Conservation (phyloP, 129 eudicot genomes). For the Flaveria sonorensis region DNA sequence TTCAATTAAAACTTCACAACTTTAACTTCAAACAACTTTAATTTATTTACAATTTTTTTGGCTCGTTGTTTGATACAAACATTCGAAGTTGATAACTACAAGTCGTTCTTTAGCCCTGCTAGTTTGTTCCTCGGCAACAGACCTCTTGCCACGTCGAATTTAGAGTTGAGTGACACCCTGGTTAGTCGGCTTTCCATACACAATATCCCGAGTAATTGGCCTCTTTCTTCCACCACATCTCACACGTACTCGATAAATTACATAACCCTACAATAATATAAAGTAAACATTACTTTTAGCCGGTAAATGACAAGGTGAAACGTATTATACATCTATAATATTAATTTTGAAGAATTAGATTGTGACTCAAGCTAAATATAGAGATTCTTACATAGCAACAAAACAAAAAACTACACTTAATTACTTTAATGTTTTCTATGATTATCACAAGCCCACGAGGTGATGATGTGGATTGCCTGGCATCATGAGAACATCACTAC, state of each 20-base stretch:
- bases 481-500: too few species aligned
- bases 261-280: slow-evolving; percentile 40
- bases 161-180: slow-evolving; percentile 64
- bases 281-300: background rate
- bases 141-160: slow-evolving; percentile 58
- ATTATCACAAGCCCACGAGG: too few species aligned
- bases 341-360: background rate
- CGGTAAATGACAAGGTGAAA: background rate
- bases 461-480: too few species aligned
- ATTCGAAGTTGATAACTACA: too few species aligned
- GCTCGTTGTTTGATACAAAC: too few species aligned
- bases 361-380: background rate
- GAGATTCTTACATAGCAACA: too few species aligned
- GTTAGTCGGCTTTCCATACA: slow-evolving; percentile 45
- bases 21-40: too few species aligned
- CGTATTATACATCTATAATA: background rate
- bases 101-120: background rate
- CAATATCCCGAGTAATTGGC: slow-evolving; percentile 45
- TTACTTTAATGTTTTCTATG: too few species aligned
- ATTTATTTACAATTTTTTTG: too few species aligned
- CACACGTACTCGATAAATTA: slow-evolving; percentile 56
- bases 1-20: too few species aligned
- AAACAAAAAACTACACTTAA: background rate
- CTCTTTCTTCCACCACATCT: slow-evolving; percentile 64
- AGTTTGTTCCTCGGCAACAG: slow-evolving; percentile 52